Evolutionary conservation across 73 alveolate species (phyloP), one percentile per base, ranked within the genome.

Genomic region (Paramecium bursaria): DNA sequence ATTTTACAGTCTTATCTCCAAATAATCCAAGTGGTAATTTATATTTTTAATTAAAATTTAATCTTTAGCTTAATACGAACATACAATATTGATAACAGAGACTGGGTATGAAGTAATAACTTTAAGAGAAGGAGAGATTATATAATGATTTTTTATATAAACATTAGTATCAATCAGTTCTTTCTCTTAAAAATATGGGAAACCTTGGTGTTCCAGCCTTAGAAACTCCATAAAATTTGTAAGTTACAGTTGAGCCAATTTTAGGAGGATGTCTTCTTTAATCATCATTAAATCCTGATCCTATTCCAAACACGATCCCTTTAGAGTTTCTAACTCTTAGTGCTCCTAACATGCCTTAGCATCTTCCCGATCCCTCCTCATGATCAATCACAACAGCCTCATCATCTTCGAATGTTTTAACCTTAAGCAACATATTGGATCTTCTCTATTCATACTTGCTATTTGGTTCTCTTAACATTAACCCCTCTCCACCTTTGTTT

Each of bases 41-140:
- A 9, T 25, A 4, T 11, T 7, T 3, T 67, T 2, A 25, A 15
- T n/a, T 39, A 1, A 30, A 21, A 22, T n/a, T n/a, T n/a, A n/a
- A n/a, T n/a, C n/a, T n/a, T 73, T 75, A 22, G 98, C 99, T 3
- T 94, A 97, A 85, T 96, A 94, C 93, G 99, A 97, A 86, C 99
- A 97, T 47, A 96, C 97, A 44, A 86, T 97, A 50, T 86, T 95
- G 75, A 93, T 97, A 29, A 95, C 99, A 31, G 97, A 92, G 46
- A 92, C 90, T 19, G 98, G 99, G 9, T 91, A 92, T 26, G 99
- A 96, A 73, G 95, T 96, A 35, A 73, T 95, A 30, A 96, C 99
- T 46, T 80, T 86, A 27, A 94, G 98, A 88, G 95, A 94, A 51
- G 97, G 92, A 31, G 95, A 94, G 48, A 79, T 33, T 22, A 60